These are phyloP conservation scores for Ganoderma lingzhi DNA, from an alignment of 1,284 basidiomycete species.

Conservation along the genomic window DNA sequence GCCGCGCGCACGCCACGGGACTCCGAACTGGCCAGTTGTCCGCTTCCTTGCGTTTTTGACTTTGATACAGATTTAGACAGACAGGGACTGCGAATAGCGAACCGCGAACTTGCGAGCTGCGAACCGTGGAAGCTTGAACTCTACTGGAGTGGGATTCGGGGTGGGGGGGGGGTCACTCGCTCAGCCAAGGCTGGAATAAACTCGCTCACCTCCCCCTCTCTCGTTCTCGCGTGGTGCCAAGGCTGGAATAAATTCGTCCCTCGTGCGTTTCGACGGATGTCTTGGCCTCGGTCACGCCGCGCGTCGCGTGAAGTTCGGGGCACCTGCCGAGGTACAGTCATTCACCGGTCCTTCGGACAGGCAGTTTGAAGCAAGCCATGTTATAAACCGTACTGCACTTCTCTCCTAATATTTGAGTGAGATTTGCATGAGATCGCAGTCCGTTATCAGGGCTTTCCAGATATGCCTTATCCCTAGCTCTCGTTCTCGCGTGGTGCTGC, in stretches of 20 bases:
- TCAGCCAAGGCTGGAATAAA: background rate
- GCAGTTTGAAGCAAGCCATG: too few relatives aligned
- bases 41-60: background rate
- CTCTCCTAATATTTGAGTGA: too few relatives aligned
- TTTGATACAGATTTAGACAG: background rate
- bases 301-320: background rate
- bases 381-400: too few relatives aligned
- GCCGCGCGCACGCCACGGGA: background rate
- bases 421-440: too few relatives aligned
- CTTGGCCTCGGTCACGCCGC: background rate
- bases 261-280: background rate
- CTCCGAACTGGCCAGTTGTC: background rate
- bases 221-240: background rate
- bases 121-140: background rate
- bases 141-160: background rate
- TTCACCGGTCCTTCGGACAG: too few relatives aligned
- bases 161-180: background rate
- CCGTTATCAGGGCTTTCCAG: too few relatives aligned
- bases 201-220: background rate
- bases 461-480: too few relatives aligned
- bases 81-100: background rate
- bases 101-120: background rate
- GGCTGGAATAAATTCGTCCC: too few relatives aligned
- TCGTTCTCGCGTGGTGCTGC: background rate
- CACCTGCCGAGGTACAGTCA: slow-evolving; percentile 5